Evolutionary conservation across 192 early-diverging fungal species (phyloP).

Genomic region (Backusella westeae): DNA sequence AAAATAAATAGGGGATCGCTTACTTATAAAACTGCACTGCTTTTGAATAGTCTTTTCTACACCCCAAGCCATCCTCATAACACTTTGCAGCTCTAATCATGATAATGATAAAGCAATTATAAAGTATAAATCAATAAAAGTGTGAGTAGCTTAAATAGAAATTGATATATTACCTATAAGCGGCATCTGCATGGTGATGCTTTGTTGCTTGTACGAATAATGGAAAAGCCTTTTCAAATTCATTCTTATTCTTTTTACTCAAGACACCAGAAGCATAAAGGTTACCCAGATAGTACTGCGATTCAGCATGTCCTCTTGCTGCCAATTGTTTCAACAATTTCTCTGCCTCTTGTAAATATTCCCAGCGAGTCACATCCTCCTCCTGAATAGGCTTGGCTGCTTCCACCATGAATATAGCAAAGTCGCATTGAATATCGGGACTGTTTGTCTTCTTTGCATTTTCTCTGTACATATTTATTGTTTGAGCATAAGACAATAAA

Average conservation of each 20-base stretch:
- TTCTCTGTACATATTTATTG: conserved; percentile 59
- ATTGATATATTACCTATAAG: conserved; percentile 46
- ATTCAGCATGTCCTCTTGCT: conserved; percentile 58
- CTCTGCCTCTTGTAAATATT: conserved; percentile 66
- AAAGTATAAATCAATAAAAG: background rate
- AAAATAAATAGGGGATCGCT: background rate
- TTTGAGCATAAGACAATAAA: conserved; percentile 52
- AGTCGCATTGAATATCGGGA: conserved; percentile 62
- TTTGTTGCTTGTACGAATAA: conserved; percentile 70
- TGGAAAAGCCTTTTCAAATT: conserved; percentile 70
- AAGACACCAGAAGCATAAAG: conserved; percentile 65
- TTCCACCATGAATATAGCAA: conserved; percentile 66
- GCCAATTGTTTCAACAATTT: conserved; percentile 59
- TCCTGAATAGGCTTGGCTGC: conserved; percentile 45
- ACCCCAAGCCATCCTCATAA: conserved; percentile 66
- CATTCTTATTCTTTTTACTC: conserved; percentile 57
- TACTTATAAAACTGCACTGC: conserved; percentile 74
- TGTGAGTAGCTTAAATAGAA: background rate
- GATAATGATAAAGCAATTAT: background rate
- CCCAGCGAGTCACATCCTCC: conserved; percentile 46
- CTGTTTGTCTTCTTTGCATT: conserved; percentile 66
- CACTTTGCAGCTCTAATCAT: conserved; percentile 50
- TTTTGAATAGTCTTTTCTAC: conserved; percentile 52
- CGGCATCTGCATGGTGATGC: conserved; percentile 63
- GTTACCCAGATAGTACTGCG: conserved; percentile 68